Evolutionary conservation across 192 early-diverging fungal species (phyloP).

Genomic region (Rhizophagus clarus): DNA sequence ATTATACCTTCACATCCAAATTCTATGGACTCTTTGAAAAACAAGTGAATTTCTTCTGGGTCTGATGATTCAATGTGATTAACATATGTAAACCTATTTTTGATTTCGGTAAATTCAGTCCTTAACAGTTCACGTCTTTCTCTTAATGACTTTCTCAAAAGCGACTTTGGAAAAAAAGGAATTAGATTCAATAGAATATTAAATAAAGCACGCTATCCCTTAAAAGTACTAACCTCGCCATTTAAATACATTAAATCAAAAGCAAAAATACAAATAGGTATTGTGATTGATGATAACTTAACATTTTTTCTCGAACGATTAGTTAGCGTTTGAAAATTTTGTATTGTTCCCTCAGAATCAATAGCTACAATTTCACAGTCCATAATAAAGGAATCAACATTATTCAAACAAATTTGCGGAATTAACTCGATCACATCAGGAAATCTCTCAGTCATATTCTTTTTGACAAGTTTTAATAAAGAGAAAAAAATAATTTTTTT

Average conservation of each 20-base stretch:
- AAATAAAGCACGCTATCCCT: slow-evolving; percentile 8
- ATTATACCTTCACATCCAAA: slow-evolving; percentile 88
- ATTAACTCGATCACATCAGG: slow-evolving; percentile 77
- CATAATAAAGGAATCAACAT: slow-evolving; percentile 75
- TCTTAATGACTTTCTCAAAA: slow-evolving; percentile 66
- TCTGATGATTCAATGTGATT: slow-evolving; percentile 60
- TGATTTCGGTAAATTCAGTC: slow-evolving; percentile 61
- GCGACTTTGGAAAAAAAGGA: slow-evolving; percentile 43
- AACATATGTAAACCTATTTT: slow-evolving; percentile 75
- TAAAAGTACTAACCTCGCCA: slow-evolving; percentile 56
- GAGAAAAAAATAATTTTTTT: not conserved
- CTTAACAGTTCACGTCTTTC: slow-evolving; percentile 65
- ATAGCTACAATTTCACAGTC: slow-evolving; percentile 90
- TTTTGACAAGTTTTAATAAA: not conserved
- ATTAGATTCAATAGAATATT: not conserved
- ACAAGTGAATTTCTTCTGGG: slow-evolving; percentile 78
- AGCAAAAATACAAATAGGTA: slow-evolving; percentile 83
- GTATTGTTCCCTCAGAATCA: slow-evolving; percentile 73
- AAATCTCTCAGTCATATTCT: slow-evolving; percentile 78
- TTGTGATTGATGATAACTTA: slow-evolving; percentile 65
- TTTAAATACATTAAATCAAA: slow-evolving; percentile 85
- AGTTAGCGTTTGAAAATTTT: slow-evolving; percentile 82
- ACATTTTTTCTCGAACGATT: slow-evolving; percentile 83
- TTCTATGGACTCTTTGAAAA: slow-evolving; percentile 62
- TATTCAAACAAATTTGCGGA: slow-evolving; percentile 55